A percentile compares a stretch with the other conserved stretches of the same genome.
Evolutionary conservation across 805 yeast genomes (phyloP).

Genomic region (Candida ponderosae): DNA sequence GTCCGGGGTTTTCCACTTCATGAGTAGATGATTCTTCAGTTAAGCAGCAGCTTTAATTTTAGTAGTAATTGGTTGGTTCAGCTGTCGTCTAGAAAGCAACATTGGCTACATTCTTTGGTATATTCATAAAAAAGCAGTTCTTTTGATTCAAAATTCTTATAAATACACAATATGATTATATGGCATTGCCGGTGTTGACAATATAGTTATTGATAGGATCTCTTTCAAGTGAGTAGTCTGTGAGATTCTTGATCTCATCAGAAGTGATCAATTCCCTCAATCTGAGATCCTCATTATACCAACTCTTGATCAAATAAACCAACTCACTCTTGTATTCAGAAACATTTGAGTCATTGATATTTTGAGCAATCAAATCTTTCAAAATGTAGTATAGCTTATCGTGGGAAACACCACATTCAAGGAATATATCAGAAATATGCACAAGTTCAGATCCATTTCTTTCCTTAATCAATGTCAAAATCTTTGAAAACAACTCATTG

Average conservation of each 20-base stretch:
- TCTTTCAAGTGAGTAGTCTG: conserved; percentile 37
- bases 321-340: conserved; percentile 49
- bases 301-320: conserved; percentile 52
- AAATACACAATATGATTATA: neutral
- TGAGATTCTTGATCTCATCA: conserved; percentile 36
- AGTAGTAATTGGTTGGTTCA: too few species aligned
- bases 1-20: too few species aligned
- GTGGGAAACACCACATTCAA: conserved; percentile 54
- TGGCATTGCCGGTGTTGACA: conserved; percentile 11
- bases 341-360: conserved; percentile 41
- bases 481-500: conserved; percentile 56
- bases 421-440: conserved; percentile 50
- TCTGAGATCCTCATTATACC: conserved; percentile 62
- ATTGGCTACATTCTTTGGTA: too few species aligned
- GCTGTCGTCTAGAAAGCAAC: too few species aligned
- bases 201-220: conserved; percentile 54
- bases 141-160: neutral
- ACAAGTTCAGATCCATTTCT: conserved; percentile 34
- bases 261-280: conserved; percentile 48
- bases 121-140: too few species aligned
- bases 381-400: conserved; percentile 60
- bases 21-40: too few species aligned
- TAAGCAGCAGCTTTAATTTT: too few species aligned
- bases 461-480: conserved; percentile 48
- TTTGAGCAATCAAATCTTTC: conserved; percentile 55